A percentile compares a stretch with the other conserved stretches of the same genome.
These are phyloP conservation scores for Millerozyma acaciae DNA, from an alignment of 805 yeast species.

Conservation along the genomic window DNA sequence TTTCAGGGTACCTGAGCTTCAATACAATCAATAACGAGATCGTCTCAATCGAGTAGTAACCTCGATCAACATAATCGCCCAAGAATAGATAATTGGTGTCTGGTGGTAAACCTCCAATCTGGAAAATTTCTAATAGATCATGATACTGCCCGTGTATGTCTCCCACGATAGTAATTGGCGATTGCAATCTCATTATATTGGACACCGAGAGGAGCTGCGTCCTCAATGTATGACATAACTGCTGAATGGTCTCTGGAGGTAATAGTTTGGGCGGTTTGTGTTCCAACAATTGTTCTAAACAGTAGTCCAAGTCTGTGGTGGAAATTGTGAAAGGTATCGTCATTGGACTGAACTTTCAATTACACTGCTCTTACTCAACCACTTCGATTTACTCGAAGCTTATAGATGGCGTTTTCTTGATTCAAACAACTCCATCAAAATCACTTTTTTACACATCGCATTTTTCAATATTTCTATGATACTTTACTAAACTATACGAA, in stretches of 20 bases:
- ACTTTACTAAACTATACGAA: neutral
- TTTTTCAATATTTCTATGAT: neutral
- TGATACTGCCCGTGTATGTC: conserved; percentile 98
- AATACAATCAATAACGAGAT: conserved; percentile 77
- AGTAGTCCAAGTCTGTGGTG: conserved; percentile 37
- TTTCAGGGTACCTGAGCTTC: conserved; percentile 80
- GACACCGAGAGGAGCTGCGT: conserved; percentile 76
- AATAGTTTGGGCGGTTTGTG: conserved; percentile 40
- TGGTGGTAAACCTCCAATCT: conserved; percentile 91
- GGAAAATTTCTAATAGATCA: conserved; percentile 86
- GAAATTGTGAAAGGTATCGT: conserved; percentile 31
- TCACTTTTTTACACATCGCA: neutral
- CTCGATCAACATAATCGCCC: conserved; percentile 96
- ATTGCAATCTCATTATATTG: conserved; percentile 75
- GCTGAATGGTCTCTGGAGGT: conserved; percentile 40
- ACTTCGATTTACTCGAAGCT: too few species aligned
- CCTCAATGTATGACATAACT: conserved; percentile 70
- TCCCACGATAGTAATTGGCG: conserved; percentile 95
- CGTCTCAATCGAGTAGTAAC: conserved; percentile 90
- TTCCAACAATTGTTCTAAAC: conserved; percentile 38
- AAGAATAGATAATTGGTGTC: conserved; percentile 88
- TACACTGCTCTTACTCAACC: too few species aligned
- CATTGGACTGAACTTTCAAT: conserved; percentile 15
- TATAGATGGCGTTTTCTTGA: conserved; percentile 1
- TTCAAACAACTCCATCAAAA: neutral